These are phyloP conservation scores for Tanacetum coccineum DNA, from an alignment of 129 eudicot genomes.

Conservation along the genomic window DNA sequence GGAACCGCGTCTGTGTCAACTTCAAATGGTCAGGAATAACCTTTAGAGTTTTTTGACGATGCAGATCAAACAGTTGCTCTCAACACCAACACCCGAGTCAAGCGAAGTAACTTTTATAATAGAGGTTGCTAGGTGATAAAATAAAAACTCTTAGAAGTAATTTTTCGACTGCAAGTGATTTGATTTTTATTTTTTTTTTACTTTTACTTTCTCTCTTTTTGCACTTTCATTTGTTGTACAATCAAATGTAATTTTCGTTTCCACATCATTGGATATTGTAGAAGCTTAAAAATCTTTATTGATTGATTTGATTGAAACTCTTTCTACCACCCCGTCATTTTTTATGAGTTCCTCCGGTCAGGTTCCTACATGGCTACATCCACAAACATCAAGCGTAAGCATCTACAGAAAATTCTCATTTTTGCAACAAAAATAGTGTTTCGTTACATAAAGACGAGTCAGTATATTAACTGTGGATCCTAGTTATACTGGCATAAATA, in stretches of 20 bases:
- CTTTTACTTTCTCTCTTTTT: neutral
- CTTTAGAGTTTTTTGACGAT: conserved; percentile 39
- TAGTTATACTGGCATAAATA: too few species aligned
- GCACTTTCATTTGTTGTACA: conserved; percentile 30
- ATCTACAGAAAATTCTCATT: neutral
- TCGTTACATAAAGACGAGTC: conserved; percentile 30
- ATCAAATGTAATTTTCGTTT: conserved; percentile 26
- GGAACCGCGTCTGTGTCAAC: conserved; percentile 42
- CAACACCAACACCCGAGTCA: conserved; percentile 31
- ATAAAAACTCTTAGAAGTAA: neutral
- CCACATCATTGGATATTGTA: conserved; percentile 1
- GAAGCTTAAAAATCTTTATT: conserved; percentile 3
- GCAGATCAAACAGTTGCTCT: conserved; percentile 44
- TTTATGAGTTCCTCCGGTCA: too few species aligned
- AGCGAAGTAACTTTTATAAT: conserved; percentile 58
- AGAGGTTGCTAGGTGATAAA: conserved; percentile 38
- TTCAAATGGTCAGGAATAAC: conserved; percentile 33
- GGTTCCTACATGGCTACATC: conserved; percentile 62
- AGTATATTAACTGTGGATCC: conserved; percentile 15
- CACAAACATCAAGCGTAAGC: conserved; percentile 21
- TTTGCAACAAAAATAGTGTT: conserved; percentile 3
- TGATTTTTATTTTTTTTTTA: neutral
- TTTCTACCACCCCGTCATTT: too few species aligned
- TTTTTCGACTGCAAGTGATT: conserved; percentile 18
- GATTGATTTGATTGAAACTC: too few species aligned